Percentiles rank a stretch among this genome's conserved stretches.
phyloP scores from a whole-genome alignment of 495 filamentous ascomycete genomes.

The Hypoxylon trugodes region DNA sequence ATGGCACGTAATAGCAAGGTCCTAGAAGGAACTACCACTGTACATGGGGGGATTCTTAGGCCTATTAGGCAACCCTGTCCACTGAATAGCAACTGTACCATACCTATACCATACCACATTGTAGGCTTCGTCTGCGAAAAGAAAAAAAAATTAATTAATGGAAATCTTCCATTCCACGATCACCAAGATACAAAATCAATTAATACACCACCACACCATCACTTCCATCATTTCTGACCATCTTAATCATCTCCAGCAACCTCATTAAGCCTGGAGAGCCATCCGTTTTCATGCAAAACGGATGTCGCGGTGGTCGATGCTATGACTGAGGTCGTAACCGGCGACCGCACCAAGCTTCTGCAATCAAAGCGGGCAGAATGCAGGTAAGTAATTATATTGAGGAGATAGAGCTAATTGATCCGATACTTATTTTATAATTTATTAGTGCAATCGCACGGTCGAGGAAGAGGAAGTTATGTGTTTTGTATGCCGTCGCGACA shows the following conservation, averaged over 20 bases:
- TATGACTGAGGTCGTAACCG: slow-evolving; percentile 66
- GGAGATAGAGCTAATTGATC: slow-evolving; percentile 53
- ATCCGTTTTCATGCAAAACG: slow-evolving; percentile 65
- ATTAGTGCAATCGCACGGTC: slow-evolving; percentile 75
- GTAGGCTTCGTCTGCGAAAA: slow-evolving; percentile 16
- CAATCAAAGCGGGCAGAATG: slow-evolving; percentile 60
- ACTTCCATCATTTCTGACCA: slow-evolving; percentile 62
- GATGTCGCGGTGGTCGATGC: slow-evolving; percentile 65
- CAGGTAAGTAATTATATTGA: slow-evolving; percentile 51
- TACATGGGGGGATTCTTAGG: background rate
- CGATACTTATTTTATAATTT: slow-evolving; percentile 55
- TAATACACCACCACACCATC: slow-evolving; percentile 57
- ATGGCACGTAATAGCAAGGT: background rate
- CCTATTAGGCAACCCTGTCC: slow-evolving; percentile 10
- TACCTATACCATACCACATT: slow-evolving; percentile 1
- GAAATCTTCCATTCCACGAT: slow-evolving; percentile 15
- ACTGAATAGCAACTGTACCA: slow-evolving; percentile 7
- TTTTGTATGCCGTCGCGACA: slow-evolving; percentile 73
- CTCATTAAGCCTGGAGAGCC: slow-evolving; percentile 45
- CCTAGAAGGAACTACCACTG: background rate
- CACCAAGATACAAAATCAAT: slow-evolving; percentile 47
- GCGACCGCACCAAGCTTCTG: slow-evolving; percentile 64
- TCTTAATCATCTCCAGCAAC: slow-evolving; percentile 42
- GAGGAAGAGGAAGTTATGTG: slow-evolving; percentile 84
- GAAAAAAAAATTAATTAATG: slow-evolving; percentile 37